Evolutionary conservation across 768 basidiomycete species (phyloP), one percentile per base, ranked within the genome.

Genomic region (Leccinum fibrillosum): DNA sequence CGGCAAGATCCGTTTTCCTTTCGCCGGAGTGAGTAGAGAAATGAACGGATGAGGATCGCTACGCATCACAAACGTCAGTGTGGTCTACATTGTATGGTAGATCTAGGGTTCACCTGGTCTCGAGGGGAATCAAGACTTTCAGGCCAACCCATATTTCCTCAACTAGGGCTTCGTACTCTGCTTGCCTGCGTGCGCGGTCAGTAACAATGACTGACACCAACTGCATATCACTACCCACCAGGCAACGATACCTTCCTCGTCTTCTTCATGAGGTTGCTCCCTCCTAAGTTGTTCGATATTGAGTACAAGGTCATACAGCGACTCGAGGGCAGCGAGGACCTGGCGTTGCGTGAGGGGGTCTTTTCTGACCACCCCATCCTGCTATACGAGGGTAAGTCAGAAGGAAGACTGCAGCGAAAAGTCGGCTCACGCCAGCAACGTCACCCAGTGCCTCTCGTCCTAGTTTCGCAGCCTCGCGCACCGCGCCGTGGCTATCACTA

Each of bases 1-100:
- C 4, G 94, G 90, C 12, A 99, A 79, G 25, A 99, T 81, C 60
- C 87, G 88, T 77, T 98, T 98, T 56, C 97, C 97, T 74, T 99
- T 99, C 64, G 83, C 83, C 4, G 92, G 88, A 19, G 81, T 82
- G 50, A 99, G 81, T 34, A 99, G 80, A 3, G 95, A 94, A 63
- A 99, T 86, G 76, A 99, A 98, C 2, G 97, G 97, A 76, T 99
- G 97, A 3, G 96, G 96, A 61, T 90, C 82, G 70, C 95, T 95
- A 55, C 42, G 50, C 7, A 30, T 44, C 34, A n/a, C 52, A 44
- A 52, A 26, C 2, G 26, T 59, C 8, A 66, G 53, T 30, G 11
- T 23, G 9, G n/a, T 50, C 51, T 25, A 17, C 5, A 25, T 49
- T 21, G 13, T 5, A 53, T 26, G 2, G 19, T 32, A 12, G 25